Percentiles rank a stretch among this genome's conserved stretches.
phyloP scores from a whole-genome alignment of 1,284 basidiomycete species.

The Apiotrichum laibachii region DNA sequence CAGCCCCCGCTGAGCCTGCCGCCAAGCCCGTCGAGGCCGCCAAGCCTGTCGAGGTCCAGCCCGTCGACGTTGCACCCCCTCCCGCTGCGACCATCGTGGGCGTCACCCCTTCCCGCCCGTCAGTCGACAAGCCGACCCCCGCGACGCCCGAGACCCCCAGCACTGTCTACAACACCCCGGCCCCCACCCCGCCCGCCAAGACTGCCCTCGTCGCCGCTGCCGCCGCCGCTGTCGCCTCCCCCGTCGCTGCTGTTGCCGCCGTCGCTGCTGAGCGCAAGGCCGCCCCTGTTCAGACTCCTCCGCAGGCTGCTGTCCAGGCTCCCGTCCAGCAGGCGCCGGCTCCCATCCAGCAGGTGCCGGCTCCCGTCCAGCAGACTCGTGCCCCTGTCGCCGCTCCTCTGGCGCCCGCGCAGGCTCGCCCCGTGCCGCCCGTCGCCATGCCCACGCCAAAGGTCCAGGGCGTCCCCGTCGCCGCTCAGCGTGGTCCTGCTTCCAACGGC shows the following conservation, averaged over 20 bases:
- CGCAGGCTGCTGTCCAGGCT: neutral
- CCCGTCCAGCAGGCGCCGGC: neutral
- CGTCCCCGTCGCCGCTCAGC: neutral
- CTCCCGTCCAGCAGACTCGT: neutral
- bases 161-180: neutral
- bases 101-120: neutral
- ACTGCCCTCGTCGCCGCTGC: neutral
- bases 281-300: neutral
- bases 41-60: too few relatives aligned
- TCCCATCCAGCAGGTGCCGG: neutral
- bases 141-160: too few relatives aligned
- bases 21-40: too few relatives aligned
- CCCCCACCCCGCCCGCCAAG: neutral
- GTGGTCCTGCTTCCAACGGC: too few relatives aligned
- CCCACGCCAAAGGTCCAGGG: neutral
- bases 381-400: neutral
- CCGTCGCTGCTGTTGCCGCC: neutral
- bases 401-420: neutral
- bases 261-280: neutral
- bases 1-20: too few relatives aligned
- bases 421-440: neutral
- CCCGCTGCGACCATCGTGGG: neutral
- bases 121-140: too few relatives aligned
- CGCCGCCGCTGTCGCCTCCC: neutral
- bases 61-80: neutral